phyloP scores from a whole-genome alignment of 495 filamentous ascomycete genomes.

The Zalerion maritima region DNA sequence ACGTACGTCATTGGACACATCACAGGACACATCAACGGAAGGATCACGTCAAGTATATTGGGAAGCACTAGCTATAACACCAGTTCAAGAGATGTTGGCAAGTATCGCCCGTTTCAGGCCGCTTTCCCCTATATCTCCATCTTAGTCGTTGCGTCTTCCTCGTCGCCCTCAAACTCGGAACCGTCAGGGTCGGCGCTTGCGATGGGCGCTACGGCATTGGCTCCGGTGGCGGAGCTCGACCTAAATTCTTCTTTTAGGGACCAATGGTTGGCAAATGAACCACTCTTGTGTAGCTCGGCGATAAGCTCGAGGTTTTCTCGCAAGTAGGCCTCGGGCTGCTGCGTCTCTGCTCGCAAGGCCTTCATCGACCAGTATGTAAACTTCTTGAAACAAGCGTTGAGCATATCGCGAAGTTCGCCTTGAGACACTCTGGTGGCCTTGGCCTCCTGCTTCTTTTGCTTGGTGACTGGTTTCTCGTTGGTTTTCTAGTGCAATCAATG shows the following conservation, averaged over 20 bases:
- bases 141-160: slow-evolving; percentile 60
- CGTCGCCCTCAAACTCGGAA: slow-evolving; percentile 47
- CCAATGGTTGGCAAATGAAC: slow-evolving; percentile 72
- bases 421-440: slow-evolving; percentile 78
- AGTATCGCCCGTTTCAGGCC: too few relatives aligned
- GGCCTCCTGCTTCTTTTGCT: slow-evolving; percentile 47
- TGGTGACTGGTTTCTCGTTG: slow-evolving; percentile 24
- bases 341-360: slow-evolving; percentile 50
- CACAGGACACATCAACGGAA: too few relatives aligned
- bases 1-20: too few relatives aligned
- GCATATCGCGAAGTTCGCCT: slow-evolving; percentile 68
- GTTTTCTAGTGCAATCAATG: slow-evolving; percentile 23
- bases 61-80: too few relatives aligned
- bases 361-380: slow-evolving; percentile 87
- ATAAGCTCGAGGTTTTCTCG: slow-evolving; percentile 72
- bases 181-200: slow-evolving; percentile 35
- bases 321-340: slow-evolving; percentile 84
- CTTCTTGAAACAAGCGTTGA: slow-evolving; percentile 66
- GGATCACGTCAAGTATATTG: too few relatives aligned
- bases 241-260: slow-evolving; percentile 60
- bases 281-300: slow-evolving; percentile 63
- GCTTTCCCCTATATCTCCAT: too few relatives aligned
- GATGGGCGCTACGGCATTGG: slow-evolving; percentile 33
- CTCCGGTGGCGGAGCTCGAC: slow-evolving; percentile 33
- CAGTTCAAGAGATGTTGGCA: too few relatives aligned